phyloP scores from a whole-genome alignment of 257 asterid species.

The Penstemon barbatus region DNA sequence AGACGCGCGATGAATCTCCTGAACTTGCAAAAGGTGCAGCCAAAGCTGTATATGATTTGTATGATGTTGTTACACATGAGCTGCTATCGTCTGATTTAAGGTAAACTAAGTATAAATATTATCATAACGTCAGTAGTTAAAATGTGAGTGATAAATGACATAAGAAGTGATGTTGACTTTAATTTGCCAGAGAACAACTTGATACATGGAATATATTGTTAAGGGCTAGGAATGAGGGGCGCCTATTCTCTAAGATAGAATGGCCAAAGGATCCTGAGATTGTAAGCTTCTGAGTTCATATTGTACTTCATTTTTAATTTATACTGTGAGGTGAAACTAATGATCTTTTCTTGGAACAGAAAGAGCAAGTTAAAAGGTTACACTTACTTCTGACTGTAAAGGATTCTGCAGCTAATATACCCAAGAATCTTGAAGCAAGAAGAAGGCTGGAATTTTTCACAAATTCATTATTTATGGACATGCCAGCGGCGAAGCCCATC shows the following conservation, averaged over 20 bases:
- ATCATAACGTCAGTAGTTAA: slow-evolving; percentile 8
- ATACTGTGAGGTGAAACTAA: slow-evolving; percentile 12
- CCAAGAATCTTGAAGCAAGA: slow-evolving; percentile 96
- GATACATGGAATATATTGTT: slow-evolving; percentile 93
- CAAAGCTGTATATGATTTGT: slow-evolving; percentile 78
- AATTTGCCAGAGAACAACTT: slow-evolving; percentile 77
- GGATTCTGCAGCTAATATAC: slow-evolving; percentile 92
- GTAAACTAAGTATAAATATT: slow-evolving; percentile 39
- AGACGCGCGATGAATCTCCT: slow-evolving; percentile 81
- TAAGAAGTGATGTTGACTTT: slow-evolving; percentile 15
- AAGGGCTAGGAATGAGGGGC: slow-evolving; percentile 92
- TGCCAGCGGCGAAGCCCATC: slow-evolving; percentile 92
- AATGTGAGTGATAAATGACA: slow-evolving; percentile 2
- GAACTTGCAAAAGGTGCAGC: slow-evolving; percentile 95
- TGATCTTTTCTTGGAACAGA: slow-evolving; percentile 46
- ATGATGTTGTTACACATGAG: slow-evolving; percentile 94
- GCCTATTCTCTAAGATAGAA: slow-evolving; percentile 86
- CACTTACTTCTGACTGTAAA: slow-evolving; percentile 94
- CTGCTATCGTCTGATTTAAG: slow-evolving; percentile 81
- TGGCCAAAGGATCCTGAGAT: slow-evolving; percentile 95
- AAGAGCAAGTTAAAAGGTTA: slow-evolving; percentile 94
- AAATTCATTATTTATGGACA: slow-evolving; percentile 93
- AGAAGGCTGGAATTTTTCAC: slow-evolving; percentile 87
- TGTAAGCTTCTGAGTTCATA: slow-evolving; percentile 40
- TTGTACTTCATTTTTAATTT: slow-evolving; percentile 8